Base-by-base conservation (phyloP, 2,329 filamentous ascomycete genomes). In the Fusarium secorum region DNA sequence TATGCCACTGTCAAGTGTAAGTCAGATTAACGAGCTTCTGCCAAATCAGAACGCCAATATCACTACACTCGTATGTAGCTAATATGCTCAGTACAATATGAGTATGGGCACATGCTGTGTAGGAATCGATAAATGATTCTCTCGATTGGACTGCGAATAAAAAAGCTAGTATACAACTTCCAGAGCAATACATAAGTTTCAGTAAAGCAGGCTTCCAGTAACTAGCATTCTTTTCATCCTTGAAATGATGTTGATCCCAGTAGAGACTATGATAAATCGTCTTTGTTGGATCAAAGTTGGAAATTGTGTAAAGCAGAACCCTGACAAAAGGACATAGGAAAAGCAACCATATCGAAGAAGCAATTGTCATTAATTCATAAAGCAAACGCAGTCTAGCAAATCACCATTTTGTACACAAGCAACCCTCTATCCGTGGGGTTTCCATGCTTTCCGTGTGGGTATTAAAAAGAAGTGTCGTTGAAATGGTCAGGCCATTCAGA, bases 391-490 rank as follows among this genome's bases (percentile, higher is more conserved):
- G 56, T 75, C 74, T 75, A 74, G 49, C 73, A 62, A 49, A 60
- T 61, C 70, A 46, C 74, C 72, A 53, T 74, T 76, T 76, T 70
- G 60, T 76, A 75, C 74, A 76, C 64, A 62, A 64, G 51, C 54
- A 60, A 70, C 60, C 64, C 65, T 76, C 72, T 76, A 72, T 75
- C 57, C 49, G 62, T 66, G 28, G 41, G 44, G 26, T 60, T 39
- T 68, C 66, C 42, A 57, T 61, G 59, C 62, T 56, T 64, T 68
- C 48, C 35, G 24, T n/a, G 41, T 39, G 70, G 75, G 76, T 76
- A 79, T 80, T 73, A 80, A 76, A 79, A 79, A 46, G 74, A 68
- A 30, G 70, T 61, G 49, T 80, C 78, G 41, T 78, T 74, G 61
- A 79, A 75, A 60, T 72, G 68, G 22, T 80, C 76, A 52, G 68